Evolutionary conservation across 306 rosid genomes (phyloP), one percentile per base, ranked within the genome.

Genomic region (Vigna nakashimae): DNA sequence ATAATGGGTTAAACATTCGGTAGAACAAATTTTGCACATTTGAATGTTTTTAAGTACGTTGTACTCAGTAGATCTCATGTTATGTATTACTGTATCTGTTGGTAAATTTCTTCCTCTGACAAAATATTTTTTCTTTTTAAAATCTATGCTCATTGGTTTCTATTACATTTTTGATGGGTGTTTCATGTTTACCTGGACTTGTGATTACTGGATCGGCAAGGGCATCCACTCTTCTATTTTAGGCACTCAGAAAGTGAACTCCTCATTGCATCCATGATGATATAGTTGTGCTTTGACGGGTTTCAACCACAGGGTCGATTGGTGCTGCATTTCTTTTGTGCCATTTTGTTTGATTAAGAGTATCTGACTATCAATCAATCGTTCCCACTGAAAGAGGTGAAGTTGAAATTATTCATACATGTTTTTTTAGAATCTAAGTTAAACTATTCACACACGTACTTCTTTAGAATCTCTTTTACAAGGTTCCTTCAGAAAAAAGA

Each of bases 11-110:
- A 88, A 80, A 70, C 82, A 59, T 75, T 51, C 83, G 78, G 73
- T 73, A 82, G 65, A 82, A 78, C 74, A 59, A 50, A 45, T 69
- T 76, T 83, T 80, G 85, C 76, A 78, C 26, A 66, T 46, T 70
- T 77, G 9, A 65, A 62, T 77, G 73, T 65, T 59, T 69, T 80
- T 22, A 71, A 78, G 82, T 75, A 51, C 34, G 45, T 80, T 82
- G 65, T 73, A 82, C 50, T 80, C 68, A 60, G 15, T 77, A 72
- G 76, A 65, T 75, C 82, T 66, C 30, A 20, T 55, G 60, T 56
- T 77, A 81, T 83, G 86, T 66, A 60, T 79, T 75, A 36, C 55
- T 42, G 45, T 80, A 67, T 81, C 71, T 18, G 63, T 65, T 68
- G 80, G 69, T 82, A 57, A 43, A 71, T 75, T 28, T 64, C 24